Conservation (phyloP, 345 rosid genomes). For the Hevea brasiliensis region DNA sequence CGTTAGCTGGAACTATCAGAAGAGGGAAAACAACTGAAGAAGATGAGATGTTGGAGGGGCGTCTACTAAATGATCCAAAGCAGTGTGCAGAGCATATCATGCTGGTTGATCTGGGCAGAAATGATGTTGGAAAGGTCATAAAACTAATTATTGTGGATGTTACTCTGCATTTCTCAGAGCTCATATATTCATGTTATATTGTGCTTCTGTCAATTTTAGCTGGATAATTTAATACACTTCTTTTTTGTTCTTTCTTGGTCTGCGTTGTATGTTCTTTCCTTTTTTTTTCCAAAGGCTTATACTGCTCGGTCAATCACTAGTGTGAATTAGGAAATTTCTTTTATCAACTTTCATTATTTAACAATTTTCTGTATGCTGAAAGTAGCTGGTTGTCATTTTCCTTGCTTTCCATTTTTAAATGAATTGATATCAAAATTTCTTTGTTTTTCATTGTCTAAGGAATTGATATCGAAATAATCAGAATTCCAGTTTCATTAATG, state of each 20-base stretch:
- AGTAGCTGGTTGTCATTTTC: too few species aligned
- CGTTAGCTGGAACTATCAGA: slow-evolving; percentile 77
- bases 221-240: neutral
- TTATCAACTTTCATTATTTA: too few species aligned
- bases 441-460: too few species aligned
- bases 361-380: too few species aligned
- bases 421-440: too few species aligned
- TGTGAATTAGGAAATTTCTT: too few species aligned
- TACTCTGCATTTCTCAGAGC: neutral
- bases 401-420: too few species aligned
- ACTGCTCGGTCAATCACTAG: too few species aligned
- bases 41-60: slow-evolving; percentile 52
- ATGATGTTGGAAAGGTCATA: slow-evolving; percentile 81
- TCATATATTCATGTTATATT: neutral
- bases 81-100: slow-evolving; percentile 88
- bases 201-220: neutral
- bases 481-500: too few species aligned
- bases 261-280: too few species aligned
- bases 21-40: slow-evolving; percentile 70
- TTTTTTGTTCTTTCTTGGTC: neutral
- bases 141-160: neutral
- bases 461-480: too few species aligned
- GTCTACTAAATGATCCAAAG: slow-evolving; percentile 64
- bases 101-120: slow-evolving; percentile 90
- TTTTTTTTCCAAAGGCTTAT: too few species aligned